These are phyloP conservation scores for Lipomyces mesembrius DNA, from an alignment of 805 yeast species.

Conservation along the genomic window DNA sequence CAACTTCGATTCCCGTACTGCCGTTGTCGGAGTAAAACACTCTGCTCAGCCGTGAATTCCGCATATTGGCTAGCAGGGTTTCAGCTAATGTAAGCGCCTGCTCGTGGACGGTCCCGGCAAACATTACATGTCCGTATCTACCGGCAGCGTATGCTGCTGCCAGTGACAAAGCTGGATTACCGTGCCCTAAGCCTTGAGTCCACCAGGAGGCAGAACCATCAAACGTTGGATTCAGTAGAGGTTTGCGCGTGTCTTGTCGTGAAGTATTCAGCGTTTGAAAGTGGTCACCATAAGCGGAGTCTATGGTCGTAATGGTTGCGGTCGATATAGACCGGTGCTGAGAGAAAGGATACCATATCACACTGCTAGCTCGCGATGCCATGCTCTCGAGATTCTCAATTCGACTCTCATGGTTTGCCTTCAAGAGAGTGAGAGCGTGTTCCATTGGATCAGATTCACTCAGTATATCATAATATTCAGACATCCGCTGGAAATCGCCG, in stretches of 20 bases:
- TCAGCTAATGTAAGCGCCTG: conserved; percentile 40
- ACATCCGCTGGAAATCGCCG: background rate
- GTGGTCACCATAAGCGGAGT: conserved; percentile 40
- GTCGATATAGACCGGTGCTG: conserved; percentile 36
- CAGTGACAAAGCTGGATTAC: conserved; percentile 37
- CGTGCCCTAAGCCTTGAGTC: conserved; percentile 42
- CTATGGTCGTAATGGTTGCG: conserved; percentile 38
- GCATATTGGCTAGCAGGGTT: conserved; percentile 23
- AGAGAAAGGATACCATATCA: conserved; percentile 42
- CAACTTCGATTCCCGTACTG: conserved; percentile 42
- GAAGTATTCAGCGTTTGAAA: conserved; percentile 24
- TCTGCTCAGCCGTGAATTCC: conserved; percentile 34
- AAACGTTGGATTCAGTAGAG: conserved; percentile 3
- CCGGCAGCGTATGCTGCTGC: conserved; percentile 42
- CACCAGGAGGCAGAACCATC: conserved; percentile 42
- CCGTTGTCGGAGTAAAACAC: conserved; percentile 43
- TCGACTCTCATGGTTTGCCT: conserved; percentile 17
- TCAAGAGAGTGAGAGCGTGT: conserved; percentile 11
- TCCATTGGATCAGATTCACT: background rate
- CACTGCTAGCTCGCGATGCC: conserved; percentile 3
- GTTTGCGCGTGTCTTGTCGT: background rate
- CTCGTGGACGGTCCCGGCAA: conserved; percentile 40
- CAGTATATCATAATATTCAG: background rate
- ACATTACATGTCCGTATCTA: conserved; percentile 41
- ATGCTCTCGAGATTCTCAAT: background rate